Percentiles rank a stretch among this genome's conserved stretches.
Conservation (phyloP, 192 early-diverging fungal species). For the Linnemannia schmuckeri region DNA sequence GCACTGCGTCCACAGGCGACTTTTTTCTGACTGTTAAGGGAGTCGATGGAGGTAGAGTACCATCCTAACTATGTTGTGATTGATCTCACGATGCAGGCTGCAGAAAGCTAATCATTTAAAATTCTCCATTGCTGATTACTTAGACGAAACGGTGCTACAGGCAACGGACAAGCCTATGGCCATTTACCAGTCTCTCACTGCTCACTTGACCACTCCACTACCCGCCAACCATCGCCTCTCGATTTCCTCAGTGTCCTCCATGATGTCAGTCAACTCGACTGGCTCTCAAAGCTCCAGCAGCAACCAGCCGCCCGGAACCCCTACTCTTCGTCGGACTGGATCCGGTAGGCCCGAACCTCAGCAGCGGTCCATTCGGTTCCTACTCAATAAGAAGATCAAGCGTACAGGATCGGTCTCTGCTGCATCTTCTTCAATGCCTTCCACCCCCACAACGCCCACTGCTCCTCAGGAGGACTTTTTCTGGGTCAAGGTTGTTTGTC, state of each 20-base stretch:
- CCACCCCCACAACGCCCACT: slow-evolving; percentile 38
- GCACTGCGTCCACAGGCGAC: slow-evolving; percentile 58
- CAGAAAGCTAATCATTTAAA: not conserved
- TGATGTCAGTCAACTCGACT: slow-evolving; percentile 46
- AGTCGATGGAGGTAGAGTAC: slow-evolving; percentile 62
- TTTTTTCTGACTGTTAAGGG: slow-evolving; percentile 68
- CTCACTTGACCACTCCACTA: slow-evolving; percentile 64
- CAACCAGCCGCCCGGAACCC: not conserved
- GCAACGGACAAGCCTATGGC: slow-evolving; percentile 68
- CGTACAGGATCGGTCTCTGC: slow-evolving; percentile 34
- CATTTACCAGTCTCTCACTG: slow-evolving; percentile 65
- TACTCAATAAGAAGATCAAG: slow-evolving; percentile 64
- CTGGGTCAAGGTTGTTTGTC: slow-evolving; percentile 55
- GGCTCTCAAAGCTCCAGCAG: slow-evolving; percentile 32
- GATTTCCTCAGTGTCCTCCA: slow-evolving; percentile 60
- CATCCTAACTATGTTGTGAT: not conserved
- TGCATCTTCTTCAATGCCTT: slow-evolving; percentile 16
- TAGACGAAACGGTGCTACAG: slow-evolving; percentile 63
- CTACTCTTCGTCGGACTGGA: slow-evolving; percentile 26
- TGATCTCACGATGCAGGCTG: not conserved
- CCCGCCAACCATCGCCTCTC: slow-evolving; percentile 62
- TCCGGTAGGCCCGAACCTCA: slow-evolving; percentile 33
- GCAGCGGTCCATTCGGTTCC: slow-evolving; percentile 60
- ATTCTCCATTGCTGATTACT: not conserved
- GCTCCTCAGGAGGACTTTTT: slow-evolving; percentile 51